Evolutionary conservation across 2,329 filamentous ascomycete genomes (phyloP), one percentile per base, ranked within the genome.

Genomic region (Fusarium sterilihyphosum): DNA sequence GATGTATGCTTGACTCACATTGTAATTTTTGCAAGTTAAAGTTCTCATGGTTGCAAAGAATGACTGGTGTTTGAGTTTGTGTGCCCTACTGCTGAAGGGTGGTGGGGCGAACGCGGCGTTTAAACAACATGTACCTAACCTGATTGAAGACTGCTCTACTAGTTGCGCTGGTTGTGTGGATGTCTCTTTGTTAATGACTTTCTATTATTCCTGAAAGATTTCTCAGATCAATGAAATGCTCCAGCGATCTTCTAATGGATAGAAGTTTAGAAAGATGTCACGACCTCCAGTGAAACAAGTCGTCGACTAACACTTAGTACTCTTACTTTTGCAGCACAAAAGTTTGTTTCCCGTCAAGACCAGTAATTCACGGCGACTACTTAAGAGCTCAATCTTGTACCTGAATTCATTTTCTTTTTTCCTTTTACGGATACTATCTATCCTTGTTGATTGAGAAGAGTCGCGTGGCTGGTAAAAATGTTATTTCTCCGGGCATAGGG

Each of bases 241-340:
- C 8, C 3, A 14, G 3, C 14, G 20, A 3, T 24, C 20, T 2
- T 33, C 14, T 6, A 12, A 11, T 24, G 8, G 22, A 3, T 52
- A 2, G 0, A 5, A 31, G 22, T 11, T 18, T 7, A 1, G 11
- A 10, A 16, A 24, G 0, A 6, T 31, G 10, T 17, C 29, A 33
- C 0, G 0, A 22, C 20, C 20, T 50, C 14, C 2, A 12, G 14
- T 7, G 11, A n/a, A n/a, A 6, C 16, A 49, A 12, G 8, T 5
- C 26, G 4, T 16, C n/a, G n/a, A n/a, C n/a, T n/a, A n/a, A n/a
- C n/a, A n/a, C n/a, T 17, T 0, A 6, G 20, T 8, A 22, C 8
- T 31, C 4, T 33, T 0, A n/a, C 22, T 17, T 50, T 31, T n/a
- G 20, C 20, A 31, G 29, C 6, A 17, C 20, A 33, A 49, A 33